These are phyloP conservation scores for Neurospora sp. DNA, from an alignment of 495 filamentous ascomycete genomes.

Conservation along the genomic window DNA sequence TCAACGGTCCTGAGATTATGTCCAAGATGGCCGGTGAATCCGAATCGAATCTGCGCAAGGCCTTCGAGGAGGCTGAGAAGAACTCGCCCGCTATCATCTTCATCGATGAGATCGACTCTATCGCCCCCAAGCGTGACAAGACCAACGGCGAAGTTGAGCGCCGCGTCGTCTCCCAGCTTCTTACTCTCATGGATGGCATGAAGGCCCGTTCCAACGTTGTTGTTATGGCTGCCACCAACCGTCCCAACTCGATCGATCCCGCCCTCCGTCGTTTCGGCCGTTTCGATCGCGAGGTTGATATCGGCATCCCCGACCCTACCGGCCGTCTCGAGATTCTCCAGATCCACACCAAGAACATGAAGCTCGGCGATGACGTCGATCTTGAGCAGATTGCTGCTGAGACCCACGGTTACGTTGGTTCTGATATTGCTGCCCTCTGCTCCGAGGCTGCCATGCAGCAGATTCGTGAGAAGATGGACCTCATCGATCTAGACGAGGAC, in stretches of 20 bases:
- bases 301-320: slow-evolving; percentile 94
- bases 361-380: slow-evolving; percentile 92
- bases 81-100: slow-evolving; percentile 99
- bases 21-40: slow-evolving; percentile 99
- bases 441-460: slow-evolving; percentile 99
- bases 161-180: slow-evolving; percentile 92
- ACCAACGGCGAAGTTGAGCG: slow-evolving; percentile 98
- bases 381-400: slow-evolving; percentile 94
- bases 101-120: slow-evolving; percentile 98
- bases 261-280: slow-evolving; percentile 94
- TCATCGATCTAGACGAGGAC: slow-evolving; percentile 97
- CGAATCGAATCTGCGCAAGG: slow-evolving; percentile 93
- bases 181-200: slow-evolving; percentile 99
- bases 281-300: slow-evolving; percentile 97
- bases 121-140: slow-evolving; percentile 99
- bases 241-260: slow-evolving; percentile 95
- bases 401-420: slow-evolving; percentile 98
- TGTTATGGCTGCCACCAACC: slow-evolving; percentile 96
- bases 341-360: slow-evolving; percentile 99
- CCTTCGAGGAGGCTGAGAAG: slow-evolving; percentile 98
- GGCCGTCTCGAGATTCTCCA: slow-evolving; percentile 97
- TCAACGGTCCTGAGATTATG: slow-evolving; percentile 99
- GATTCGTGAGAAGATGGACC: slow-evolving; percentile 99
- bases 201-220: slow-evolving; percentile 97
- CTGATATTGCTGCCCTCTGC: slow-evolving; percentile 96